Base-by-base conservation (phyloP, 1,284 basidiomycete genomes). In the Violaceomyces palustris region DNA sequence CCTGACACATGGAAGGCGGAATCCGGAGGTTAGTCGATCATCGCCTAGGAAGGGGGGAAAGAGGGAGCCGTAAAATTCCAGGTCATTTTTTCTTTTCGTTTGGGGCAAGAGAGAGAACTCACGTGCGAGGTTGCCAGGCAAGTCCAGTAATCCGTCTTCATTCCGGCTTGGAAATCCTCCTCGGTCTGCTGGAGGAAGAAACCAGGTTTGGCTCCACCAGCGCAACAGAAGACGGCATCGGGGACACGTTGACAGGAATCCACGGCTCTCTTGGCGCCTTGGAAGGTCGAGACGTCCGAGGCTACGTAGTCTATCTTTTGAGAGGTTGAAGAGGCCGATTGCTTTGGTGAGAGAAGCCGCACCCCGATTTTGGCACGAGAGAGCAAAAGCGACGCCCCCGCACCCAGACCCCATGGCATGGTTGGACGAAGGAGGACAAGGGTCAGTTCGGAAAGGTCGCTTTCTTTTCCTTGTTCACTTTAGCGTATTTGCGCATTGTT, bases 41-140 rank as follows among this genome's bases (percentile, higher is more conserved):
- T n/a, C n/a, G n/a, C n/a, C n/a, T n/a, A n/a, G n/a, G n/a, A n/a
- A n/a, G n/a, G n/a, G n/a, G n/a, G n/a, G n/a, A n/a, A n/a, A n/a
- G n/a, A n/a, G n/a, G n/a, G n/a, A n/a, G n/a, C n/a, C n/a, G n/a
- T n/a, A n/a, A n/a, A n/a, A n/a, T n/a, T n/a, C n/a, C n/a, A n/a
- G n/a, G n/a, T n/a, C n/a, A n/a, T n/a, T n/a, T n/a, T n/a, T n/a
- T n/a, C n/a, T n/a, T n/a, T n/a, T n/a, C n/a, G n/a, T n/a, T n/a
- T n/a, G n/a, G n/a, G n/a, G n/a, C n/a, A n/a, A n/a, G n/a, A 11
- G 29, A 10, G 11, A 15, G 21, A 12, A 60, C 81, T 56, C 58
- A 88, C 87, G 75, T 84, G 81, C 4, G 87, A 83, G 4, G 87
- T 84, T 78, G 82, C 88, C 1, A 88, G 84, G 11, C 76, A 75